Conservation (phyloP, 2,329 filamentous ascomycete species). For the Fusarium cicatricum region DNA sequence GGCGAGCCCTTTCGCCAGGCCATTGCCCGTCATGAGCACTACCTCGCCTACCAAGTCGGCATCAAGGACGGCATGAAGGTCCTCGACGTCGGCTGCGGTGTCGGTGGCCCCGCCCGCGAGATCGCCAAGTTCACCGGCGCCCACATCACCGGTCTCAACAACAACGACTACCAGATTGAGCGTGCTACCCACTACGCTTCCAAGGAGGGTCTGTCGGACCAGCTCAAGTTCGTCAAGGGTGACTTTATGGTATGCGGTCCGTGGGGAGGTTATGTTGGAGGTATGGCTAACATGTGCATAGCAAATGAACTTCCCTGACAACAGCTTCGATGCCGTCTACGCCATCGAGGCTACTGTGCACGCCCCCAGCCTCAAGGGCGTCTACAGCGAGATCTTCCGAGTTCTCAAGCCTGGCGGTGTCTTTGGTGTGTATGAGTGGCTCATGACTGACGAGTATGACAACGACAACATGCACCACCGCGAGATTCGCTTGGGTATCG, state of each 20-base stretch:
- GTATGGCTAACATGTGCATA: slow-evolving; percentile 43
- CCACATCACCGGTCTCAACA: slow-evolving; percentile 93
- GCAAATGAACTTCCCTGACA: slow-evolving; percentile 95
- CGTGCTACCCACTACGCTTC: slow-evolving; percentile 86
- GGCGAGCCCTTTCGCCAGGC: slow-evolving; percentile 90
- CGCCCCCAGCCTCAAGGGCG: slow-evolving; percentile 86
- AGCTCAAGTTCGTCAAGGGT: slow-evolving; percentile 89
- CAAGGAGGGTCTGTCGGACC: slow-evolving; percentile 80
- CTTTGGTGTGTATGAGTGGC: slow-evolving; percentile 98
- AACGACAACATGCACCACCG: slow-evolving; percentile 87
- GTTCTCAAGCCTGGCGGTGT: slow-evolving; percentile 95
- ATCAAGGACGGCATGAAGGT: slow-evolving; percentile 89
- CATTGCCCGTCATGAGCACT: slow-evolving; percentile 97
- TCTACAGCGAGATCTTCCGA: slow-evolving; percentile 94
- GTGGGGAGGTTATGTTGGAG: not conserved
- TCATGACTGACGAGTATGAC: slow-evolving; percentile 97
- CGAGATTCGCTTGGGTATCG: slow-evolving; percentile 91
- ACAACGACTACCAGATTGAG: slow-evolving; percentile 99
- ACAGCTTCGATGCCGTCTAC: slow-evolving; percentile 93
- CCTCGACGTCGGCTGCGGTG: slow-evolving; percentile 95
- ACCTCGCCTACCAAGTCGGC: slow-evolving; percentile 88
- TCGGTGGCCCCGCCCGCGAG: slow-evolving; percentile 93
- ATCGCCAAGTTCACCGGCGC: slow-evolving; percentile 95
- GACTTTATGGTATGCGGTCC: slow-evolving; percentile 80
- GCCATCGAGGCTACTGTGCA: slow-evolving; percentile 98